Conservation (phyloP, 2,329 filamentous ascomycete genomes). For the Gliomastix tumulicola region DNA sequence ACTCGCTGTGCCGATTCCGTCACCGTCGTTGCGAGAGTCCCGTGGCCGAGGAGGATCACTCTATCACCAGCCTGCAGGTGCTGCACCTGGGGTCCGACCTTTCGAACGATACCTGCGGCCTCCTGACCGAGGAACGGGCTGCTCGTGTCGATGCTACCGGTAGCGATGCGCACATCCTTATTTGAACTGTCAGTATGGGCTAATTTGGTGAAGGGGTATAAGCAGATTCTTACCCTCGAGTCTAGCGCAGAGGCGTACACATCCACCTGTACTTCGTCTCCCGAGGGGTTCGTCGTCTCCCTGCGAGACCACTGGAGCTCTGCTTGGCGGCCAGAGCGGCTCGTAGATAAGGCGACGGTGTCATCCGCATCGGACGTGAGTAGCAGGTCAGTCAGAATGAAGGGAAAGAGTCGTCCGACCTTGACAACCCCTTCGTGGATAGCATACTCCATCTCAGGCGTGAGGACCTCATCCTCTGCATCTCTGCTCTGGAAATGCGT, state of each 20-base stretch:
- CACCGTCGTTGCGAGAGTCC: neutral
- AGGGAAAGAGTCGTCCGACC: neutral
- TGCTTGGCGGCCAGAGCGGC: neutral
- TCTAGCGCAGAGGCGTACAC: neutral
- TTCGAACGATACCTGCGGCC: neutral
- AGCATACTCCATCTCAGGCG: slow-evolving; percentile 1
- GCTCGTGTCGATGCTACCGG: neutral
- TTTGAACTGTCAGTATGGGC: neutral
- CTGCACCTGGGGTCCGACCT: slow-evolving; percentile 1
- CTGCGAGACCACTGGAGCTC: neutral
- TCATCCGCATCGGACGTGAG: neutral
- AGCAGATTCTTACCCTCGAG: neutral
- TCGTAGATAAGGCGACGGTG: neutral
- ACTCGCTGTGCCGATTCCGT: neutral
- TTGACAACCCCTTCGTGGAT: slow-evolving; percentile 1
- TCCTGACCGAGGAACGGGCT: neutral
- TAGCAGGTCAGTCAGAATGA: neutral
- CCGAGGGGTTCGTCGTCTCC: neutral
- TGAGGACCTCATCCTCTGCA: neutral
- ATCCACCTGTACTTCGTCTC: neutral
- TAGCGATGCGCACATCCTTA: neutral
- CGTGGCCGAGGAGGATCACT: neutral
- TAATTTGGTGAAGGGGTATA: neutral
- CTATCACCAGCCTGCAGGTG: slow-evolving; percentile 8
- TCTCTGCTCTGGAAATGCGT: neutral